phyloP scores from a whole-genome alignment of 2,329 filamentous ascomycete genomes.

The Cercospora brassicicola region DNA sequence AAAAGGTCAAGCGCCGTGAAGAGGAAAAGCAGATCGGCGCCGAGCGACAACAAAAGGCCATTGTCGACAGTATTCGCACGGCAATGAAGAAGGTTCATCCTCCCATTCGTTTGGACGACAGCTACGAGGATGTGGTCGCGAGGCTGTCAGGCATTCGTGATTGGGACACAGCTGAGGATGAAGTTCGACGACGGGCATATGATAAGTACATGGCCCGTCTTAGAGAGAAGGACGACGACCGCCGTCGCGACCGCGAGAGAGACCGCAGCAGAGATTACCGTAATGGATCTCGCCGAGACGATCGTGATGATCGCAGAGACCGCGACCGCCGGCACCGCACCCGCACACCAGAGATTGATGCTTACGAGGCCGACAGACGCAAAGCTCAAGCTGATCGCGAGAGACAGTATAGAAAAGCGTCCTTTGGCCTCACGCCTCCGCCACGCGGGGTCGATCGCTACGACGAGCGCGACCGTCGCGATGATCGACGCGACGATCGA shows the following conservation, averaged over 20 bases:
- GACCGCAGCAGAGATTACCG: slow-evolving; percentile 53
- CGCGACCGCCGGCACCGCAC: slow-evolving; percentile 51
- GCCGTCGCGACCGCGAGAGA: slow-evolving; percentile 41
- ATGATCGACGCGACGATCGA: slow-evolving; percentile 27
- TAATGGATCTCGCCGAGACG: slow-evolving; percentile 46
- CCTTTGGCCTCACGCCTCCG: slow-evolving; percentile 40
- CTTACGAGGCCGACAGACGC: slow-evolving; percentile 91
- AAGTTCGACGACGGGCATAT: slow-evolving; percentile 78
- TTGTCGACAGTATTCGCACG: slow-evolving; percentile 79
- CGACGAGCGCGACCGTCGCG: slow-evolving; percentile 26
- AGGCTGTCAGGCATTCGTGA: slow-evolving; percentile 80
- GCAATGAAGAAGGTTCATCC: slow-evolving; percentile 89
- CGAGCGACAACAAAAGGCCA: slow-evolving; percentile 82
- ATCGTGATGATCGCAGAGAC: slow-evolving; percentile 47
- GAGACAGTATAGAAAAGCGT: slow-evolving; percentile 80
- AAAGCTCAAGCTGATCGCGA: slow-evolving; percentile 93
- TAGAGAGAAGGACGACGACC: slow-evolving; percentile 74
- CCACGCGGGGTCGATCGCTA: slow-evolving; percentile 36
- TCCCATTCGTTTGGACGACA: slow-evolving; percentile 72
- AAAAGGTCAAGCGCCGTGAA: slow-evolving; percentile 75
- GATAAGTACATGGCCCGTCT: slow-evolving; percentile 88
- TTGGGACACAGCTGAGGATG: slow-evolving; percentile 83
- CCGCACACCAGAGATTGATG: slow-evolving; percentile 81
- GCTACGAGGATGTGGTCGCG: slow-evolving; percentile 82
- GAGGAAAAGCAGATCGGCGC: slow-evolving; percentile 81